These are phyloP conservation scores for Paraphysoderma sedebokerense DNA, from an alignment of 371 early-diverging fungal genomes.

Conservation along the genomic window DNA sequence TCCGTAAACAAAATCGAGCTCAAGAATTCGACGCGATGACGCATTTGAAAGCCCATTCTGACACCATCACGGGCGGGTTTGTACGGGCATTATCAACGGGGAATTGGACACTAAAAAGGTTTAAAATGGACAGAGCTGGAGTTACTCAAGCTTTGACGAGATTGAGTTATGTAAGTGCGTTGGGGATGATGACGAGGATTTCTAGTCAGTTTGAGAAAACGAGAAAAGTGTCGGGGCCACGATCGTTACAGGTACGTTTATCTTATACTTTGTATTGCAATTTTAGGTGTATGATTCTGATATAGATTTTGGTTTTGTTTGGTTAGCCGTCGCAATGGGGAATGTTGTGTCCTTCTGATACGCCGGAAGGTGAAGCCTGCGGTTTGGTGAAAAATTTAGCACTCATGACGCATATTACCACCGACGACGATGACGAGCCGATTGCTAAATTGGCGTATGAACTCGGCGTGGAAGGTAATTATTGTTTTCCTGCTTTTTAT, in stretches of 20 bases:
- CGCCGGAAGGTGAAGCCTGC: constrained; percentile 99
- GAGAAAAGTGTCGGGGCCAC: constrained; percentile 97
- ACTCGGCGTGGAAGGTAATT: constrained; percentile 58
- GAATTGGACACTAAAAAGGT: constrained; percentile 99
- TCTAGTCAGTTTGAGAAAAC: constrained; percentile 99
- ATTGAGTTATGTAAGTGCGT: constrained; percentile 88
- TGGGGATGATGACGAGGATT: constrained; percentile 99
- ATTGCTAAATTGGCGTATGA: constrained; percentile 55
- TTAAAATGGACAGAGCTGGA: constrained; percentile 99
- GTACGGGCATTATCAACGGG: constrained; percentile 96
- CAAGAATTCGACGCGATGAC: constrained; percentile 89
- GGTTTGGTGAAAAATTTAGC: constrained; percentile 99
- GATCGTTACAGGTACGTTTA: constrained; percentile 63
- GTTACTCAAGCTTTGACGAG: constrained; percentile 97
- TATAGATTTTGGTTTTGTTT: neutral
- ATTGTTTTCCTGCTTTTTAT: neutral
- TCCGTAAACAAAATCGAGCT: constrained; percentile 86
- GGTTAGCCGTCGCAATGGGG: constrained; percentile 92
- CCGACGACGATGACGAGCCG: constrained; percentile 73
- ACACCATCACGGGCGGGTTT: constrained; percentile 88
- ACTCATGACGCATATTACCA: constrained; percentile 97
- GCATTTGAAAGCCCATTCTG: constrained; percentile 68
- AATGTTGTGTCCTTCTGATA: constrained; percentile 97
- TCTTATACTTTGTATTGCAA: neutral
- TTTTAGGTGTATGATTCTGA: too few species aligned